Conservation (phyloP, 305 asterid species). For the Ruellia speciosa region DNA sequence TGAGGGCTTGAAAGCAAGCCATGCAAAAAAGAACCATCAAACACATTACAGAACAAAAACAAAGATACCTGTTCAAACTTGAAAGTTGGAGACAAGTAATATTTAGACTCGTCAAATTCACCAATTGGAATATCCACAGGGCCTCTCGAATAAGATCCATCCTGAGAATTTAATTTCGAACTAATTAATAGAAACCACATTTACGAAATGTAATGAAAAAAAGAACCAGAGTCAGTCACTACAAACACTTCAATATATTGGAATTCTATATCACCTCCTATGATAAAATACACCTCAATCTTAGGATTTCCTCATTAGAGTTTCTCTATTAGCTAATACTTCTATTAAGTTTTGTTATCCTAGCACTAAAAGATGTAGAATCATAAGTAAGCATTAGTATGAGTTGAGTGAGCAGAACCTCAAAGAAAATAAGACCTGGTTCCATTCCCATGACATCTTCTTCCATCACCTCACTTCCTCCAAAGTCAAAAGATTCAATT, state of each 20-base stretch:
- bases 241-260: not conserved
- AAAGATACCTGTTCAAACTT: slow-evolving; percentile 87
- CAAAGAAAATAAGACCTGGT: slow-evolving; percentile 91
- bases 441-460: slow-evolving; percentile 93
- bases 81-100: slow-evolving; percentile 75
- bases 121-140: slow-evolving; percentile 78
- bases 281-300: not conserved
- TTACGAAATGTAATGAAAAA: slow-evolving; percentile 8
- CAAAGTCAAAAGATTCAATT: slow-evolving; percentile 74
- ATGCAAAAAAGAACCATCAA: slow-evolving; percentile 15
- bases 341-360: slow-evolving; percentile 13
- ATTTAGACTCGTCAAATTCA: slow-evolving; percentile 52
- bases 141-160: slow-evolving; percentile 99
- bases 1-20: not conserved
- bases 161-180: slow-evolving; percentile 46
- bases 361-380: slow-evolving; percentile 3
- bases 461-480: slow-evolving; percentile 78
- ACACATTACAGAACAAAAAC: slow-evolving; percentile 9
- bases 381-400: slow-evolving; percentile 2
- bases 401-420: slow-evolving; percentile 41
- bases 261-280: not conserved
- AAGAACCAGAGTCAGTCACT: not conserved
- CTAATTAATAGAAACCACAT: slow-evolving; percentile 9
- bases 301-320: not conserved
- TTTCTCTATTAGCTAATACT: not conserved